These are phyloP conservation scores for Erodium texanum DNA, from an alignment of 441 rosid genomes.

Conservation along the genomic window DNA sequence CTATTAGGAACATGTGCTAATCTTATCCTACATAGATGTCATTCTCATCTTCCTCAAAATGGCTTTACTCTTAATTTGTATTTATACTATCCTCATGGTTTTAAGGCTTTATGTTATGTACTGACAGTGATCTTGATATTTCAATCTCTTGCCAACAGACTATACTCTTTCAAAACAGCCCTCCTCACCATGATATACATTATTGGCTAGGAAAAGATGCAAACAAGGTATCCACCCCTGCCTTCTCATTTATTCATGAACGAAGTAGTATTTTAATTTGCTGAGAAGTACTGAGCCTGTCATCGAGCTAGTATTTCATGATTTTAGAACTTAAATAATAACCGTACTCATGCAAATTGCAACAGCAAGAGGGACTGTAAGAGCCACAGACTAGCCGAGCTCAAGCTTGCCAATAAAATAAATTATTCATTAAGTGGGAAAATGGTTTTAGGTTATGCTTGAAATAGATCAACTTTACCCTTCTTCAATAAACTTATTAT, in stretches of 20 bases:
- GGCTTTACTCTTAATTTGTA: neutral
- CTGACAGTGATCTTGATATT: neutral
- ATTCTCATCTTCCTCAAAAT: neutral
- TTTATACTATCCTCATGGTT: neutral
- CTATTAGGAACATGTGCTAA: neutral
- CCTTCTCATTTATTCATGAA: slow-evolving; percentile 5
- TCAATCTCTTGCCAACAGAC: slow-evolving; percentile 36
- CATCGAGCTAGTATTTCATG: neutral
- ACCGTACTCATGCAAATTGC: neutral
- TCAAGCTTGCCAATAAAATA: neutral
- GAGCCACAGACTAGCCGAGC: neutral
- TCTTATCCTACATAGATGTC: neutral
- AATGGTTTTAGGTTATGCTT: neutral
- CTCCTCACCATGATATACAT: slow-evolving; percentile 59
- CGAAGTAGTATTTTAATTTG: slow-evolving; percentile 4
- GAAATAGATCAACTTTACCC: neutral
- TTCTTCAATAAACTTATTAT: neutral
- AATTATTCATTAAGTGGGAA: neutral
- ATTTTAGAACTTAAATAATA: neutral
- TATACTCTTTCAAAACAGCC: slow-evolving; percentile 37
- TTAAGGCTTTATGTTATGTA: neutral
- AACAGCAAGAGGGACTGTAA: slow-evolving; percentile 1
- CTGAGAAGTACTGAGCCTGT: slow-evolving; percentile 5
- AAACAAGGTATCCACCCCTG: slow-evolving; percentile 33
- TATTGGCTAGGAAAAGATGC: slow-evolving; percentile 77